Conservation (phyloP, 306 rosid species). For the Trichosanthes cucumerina region DNA sequence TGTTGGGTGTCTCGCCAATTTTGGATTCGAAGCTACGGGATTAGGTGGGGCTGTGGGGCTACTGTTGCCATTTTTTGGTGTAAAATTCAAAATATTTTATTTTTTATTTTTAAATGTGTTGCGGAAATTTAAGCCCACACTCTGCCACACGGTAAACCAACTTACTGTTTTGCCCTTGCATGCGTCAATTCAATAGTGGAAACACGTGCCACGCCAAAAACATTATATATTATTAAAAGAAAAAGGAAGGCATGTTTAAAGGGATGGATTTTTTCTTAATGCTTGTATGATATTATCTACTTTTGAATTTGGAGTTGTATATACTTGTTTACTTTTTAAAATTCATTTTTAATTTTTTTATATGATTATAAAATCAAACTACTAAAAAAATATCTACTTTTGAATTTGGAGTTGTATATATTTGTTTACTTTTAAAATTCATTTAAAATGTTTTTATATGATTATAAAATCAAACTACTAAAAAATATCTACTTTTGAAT, state of each 20-base stretch:
- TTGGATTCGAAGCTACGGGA: neutral
- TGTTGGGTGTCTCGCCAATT: neutral
- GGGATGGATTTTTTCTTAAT: no score
- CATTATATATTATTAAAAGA: neutral
- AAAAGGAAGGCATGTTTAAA: neutral
- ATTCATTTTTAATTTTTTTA: no score
- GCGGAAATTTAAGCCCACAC: neutral
- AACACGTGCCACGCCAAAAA: neutral
- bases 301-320: neutral
- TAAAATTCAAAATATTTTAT: neutral
- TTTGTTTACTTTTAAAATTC: no score
- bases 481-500: no score
- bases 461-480: no score
- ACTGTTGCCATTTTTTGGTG: neutral
- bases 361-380: neutral
- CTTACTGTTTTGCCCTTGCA: neutral
- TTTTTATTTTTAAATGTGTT: neutral
- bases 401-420: neutral
- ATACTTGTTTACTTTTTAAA: no score
- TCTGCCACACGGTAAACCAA: neutral
- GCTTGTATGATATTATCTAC: neutral
- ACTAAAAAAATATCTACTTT: no score
- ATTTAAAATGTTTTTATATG: neutral
- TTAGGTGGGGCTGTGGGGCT: neutral
- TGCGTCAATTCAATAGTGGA: neutral